These are phyloP conservation scores for Leptomonas pyrrhocoris DNA, from an alignment of 208 protist species.

Conservation along the genomic window DNA sequence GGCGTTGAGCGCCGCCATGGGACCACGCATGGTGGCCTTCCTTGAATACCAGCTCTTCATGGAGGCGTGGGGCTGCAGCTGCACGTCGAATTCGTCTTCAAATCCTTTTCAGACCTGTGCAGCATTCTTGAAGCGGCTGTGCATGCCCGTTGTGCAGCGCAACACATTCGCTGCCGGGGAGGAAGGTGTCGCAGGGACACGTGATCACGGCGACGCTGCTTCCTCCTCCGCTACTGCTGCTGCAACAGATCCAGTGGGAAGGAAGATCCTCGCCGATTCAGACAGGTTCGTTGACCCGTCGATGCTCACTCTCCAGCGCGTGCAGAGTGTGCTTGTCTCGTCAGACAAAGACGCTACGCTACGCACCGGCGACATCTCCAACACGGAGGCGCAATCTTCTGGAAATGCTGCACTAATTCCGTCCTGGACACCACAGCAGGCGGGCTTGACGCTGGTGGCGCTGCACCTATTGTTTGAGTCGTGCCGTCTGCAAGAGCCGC, in stretches of 20 bases:
- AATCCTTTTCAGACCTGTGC: background rate
- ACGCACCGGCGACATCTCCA: background rate
- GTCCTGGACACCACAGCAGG: conserved; percentile 45
- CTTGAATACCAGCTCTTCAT: conserved; percentile 59
- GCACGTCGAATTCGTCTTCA: background rate
- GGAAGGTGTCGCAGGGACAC: too few relatives aligned
- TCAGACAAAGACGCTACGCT: background rate
- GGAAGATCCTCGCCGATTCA: background rate
- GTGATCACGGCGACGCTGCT: background rate
- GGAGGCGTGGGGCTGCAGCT: conserved; percentile 34
- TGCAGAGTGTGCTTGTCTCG: conserved; percentile 4
- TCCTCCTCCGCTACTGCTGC: background rate
- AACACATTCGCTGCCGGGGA: background rate
- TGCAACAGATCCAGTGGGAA: background rate
- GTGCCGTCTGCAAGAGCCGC: conserved; percentile 60
- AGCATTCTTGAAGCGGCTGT: background rate
- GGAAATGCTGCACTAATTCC: background rate
- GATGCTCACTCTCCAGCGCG: conserved; percentile 18
- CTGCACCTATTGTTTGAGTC: conserved; percentile 76
- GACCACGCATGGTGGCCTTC: conserved; percentile 30
- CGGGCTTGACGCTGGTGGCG: conserved; percentile 45
- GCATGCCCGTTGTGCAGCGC: background rate
- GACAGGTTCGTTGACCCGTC: conserved; percentile 25
- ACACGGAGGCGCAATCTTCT: background rate
- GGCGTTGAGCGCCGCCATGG: conserved; percentile 54